These are phyloP conservation scores for Jasminum sambac DNA, from an alignment of 257 asterid genomes.

Conservation along the genomic window DNA sequence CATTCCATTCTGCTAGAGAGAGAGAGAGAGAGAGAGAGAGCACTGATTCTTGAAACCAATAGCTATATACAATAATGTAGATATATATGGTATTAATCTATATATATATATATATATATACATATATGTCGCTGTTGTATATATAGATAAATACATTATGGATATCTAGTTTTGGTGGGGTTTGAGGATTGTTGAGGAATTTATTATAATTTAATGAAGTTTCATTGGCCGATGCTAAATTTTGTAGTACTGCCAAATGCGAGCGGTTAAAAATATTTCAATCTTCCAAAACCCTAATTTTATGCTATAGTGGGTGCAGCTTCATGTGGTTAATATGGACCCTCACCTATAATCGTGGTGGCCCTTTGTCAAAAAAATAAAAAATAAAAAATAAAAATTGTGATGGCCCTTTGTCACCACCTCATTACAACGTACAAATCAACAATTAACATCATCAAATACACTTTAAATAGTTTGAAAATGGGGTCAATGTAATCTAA, in stretches of 20 bases:
- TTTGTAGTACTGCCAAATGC: conserved; percentile 12
- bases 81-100: neutral
- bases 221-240: conserved; percentile 10
- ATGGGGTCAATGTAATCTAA: no score
- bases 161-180: neutral
- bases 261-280: conserved; percentile 8
- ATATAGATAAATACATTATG: no score
- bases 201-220: neutral
- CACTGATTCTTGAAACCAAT: neutral
- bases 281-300: conserved; percentile 33
- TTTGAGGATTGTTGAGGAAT: neutral
- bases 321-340: neutral
- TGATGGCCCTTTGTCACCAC: neutral
- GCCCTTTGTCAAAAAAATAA: neutral
- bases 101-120: neutral
- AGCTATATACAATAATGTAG: neutral
- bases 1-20: neutral
- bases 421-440: no score
- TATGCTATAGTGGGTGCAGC: neutral
- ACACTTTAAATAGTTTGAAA: no score
- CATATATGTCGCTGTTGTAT: no score
- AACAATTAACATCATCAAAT: neutral
- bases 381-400: no score
- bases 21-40: neutral
- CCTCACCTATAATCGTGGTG: neutral